Base-by-base conservation (phyloP, 2,329 filamentous ascomycete species). In the Diaporthe amygdali region DNA sequence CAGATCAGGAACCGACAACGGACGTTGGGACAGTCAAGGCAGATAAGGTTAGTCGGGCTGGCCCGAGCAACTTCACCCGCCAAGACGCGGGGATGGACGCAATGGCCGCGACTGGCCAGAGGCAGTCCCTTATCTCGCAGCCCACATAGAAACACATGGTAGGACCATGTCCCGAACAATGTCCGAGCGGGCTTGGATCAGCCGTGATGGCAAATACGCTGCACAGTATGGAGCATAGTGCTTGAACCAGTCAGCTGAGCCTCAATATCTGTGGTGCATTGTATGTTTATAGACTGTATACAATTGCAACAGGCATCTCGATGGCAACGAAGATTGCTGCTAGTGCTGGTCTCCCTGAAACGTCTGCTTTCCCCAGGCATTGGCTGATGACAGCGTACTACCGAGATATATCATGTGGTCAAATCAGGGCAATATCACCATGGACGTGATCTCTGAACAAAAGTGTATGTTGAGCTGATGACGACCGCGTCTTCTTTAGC, bases 41-140 rank as follows among this genome's bases (percentile, higher is more conserved):
- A 64, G 59, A 64, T 64, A 64, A 64, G 59, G 59, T 64, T 64
- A 64, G 59, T 64, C 59, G 59, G 59, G 59, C 59, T 64, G 59
- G 41, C 59, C 59, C 59, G 59, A 64, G 59, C 59, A 49, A 49
- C 44, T 64, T 49, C 8, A 22, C 44, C 3, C 30, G 59, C 59
- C 59, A 64, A 64, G 59, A 64, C 37, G 59, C 59, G 59, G 59
- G 59, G 59, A 64, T 64, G 41, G 20, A 5, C 20, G 49, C 30
- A 64, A 25, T 22, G 30, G 59, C 59, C n/a, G 30, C 59, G 59
- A 64, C 20, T 64, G 59, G 59, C 30, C 59, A 64, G 59, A 34
- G n/a, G 12, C n/a, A 10, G 9, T 37, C 59, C 30, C 59, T 64
- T 64, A 64, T 64, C 59, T 64, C 27, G 59, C n/a, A n/a, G 59